Percentiles rank a stretch among this genome's conserved stretches.
Evolutionary conservation across 768 basidiomycete species (phyloP).

Genomic region (Podaxis sp.): DNA sequence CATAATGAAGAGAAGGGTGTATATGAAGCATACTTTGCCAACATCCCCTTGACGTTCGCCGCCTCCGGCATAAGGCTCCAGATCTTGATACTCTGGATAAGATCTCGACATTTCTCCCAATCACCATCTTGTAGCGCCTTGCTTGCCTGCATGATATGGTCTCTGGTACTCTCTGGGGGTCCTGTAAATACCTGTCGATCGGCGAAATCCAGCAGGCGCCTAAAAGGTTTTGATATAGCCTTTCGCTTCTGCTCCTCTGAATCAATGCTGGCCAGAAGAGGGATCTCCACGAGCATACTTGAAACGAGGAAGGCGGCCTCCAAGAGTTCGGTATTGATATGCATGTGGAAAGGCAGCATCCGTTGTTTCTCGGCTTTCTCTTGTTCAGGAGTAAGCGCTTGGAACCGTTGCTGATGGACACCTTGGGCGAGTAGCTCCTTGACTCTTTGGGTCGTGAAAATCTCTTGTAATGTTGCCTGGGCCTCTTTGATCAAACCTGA

Average conservation of each 20-base stretch:
- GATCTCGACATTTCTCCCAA: constrained; percentile 93
- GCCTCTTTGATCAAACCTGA: constrained; percentile 93
- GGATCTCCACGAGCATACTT: constrained; percentile 98
- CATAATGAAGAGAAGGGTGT: neutral
- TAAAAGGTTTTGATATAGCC: constrained; percentile 94
- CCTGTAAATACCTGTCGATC: constrained; percentile 98
- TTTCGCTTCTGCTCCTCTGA: constrained; percentile 93
- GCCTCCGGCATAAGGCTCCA: constrained; percentile 97
- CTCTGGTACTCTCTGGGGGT: constrained; percentile 96
- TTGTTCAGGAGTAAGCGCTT: constrained; percentile 87
- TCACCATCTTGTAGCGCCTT: constrained; percentile 96
- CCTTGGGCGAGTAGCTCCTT: constrained; percentile 98
- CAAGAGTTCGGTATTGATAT: constrained; percentile 96
- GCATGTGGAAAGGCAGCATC: constrained; percentile 98
- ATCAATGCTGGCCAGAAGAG: constrained; percentile 90
- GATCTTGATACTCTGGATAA: constrained; percentile 95
- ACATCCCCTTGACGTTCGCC: constrained; percentile 87
- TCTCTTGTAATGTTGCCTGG: constrained; percentile 90
- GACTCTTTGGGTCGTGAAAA: constrained; percentile 94
- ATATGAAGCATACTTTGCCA: constrained; percentile 67
- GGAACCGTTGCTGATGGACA: constrained; percentile 90
- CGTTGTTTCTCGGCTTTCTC: constrained; percentile 95
- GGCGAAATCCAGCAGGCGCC: constrained; percentile 91
- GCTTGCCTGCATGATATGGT: constrained; percentile 99
- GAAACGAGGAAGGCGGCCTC: constrained; percentile 98